Evolutionary conservation across 352 stramenopile genomes (phyloP), one percentile per base, ranked within the genome.

Genomic region (Pythium insidiosum): DNA sequence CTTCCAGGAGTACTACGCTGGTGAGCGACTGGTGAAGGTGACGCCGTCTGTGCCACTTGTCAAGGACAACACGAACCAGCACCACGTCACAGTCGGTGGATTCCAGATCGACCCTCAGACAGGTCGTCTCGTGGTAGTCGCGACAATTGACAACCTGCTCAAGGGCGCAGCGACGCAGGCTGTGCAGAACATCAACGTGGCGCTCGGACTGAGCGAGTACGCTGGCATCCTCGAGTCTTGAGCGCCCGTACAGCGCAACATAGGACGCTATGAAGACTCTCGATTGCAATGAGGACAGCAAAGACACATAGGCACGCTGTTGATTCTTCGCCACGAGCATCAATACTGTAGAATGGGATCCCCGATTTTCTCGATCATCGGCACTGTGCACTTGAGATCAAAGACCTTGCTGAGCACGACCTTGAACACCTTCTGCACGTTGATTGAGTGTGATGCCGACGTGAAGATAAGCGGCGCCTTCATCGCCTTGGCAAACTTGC

Each of bases 351-450:
- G 70, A 35, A 97, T 94, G 23, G 90, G 90, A 58, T 97, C 88
- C 20, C 87, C 88, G 29, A 95, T 76, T 20, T 92, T 87, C 41
- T 91, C 78, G 50, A 97, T 96, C 60, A 96, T 86, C 23, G 73
- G 75, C n/a, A 97, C 78, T 4, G 89, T 97, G 59, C 79, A 96
- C 63, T 95, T 90, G 53, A 97, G 73, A 44, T 97, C 87, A 53
- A 97, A 97, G 24, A 97, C 88, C 58, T 95, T 97, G 53, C 80
- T 92, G 43, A 97, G 63, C 36, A 97, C 85, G 40, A 97, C 82
- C 54, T 97, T 97, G 66, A 97, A 97, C 38, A 97, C 78, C 68
- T 97, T 97, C 44, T 97, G 86, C 21, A 97, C 87, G 65, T 97
- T 97, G 54, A 97, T 96, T 22, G 88, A 96, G 66, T 97, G 86